Percentiles rank a stretch among this genome's conserved stretches.
These are phyloP conservation scores for Metschnikowia sp. DNA, from an alignment of 805 yeast genomes.

Conservation along the genomic window DNA sequence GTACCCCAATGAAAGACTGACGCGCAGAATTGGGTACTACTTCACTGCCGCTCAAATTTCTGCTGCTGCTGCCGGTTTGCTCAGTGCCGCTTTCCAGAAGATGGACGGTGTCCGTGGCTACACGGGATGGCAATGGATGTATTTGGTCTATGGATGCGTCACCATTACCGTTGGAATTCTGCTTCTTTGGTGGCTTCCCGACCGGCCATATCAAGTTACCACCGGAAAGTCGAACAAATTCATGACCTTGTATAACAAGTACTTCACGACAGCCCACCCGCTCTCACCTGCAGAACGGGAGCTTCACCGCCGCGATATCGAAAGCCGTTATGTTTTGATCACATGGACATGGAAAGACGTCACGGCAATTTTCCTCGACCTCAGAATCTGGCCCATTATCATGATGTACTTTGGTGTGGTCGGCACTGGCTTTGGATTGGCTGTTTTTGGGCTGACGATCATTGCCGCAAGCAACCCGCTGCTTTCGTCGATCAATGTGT, in stretches of 20 bases:
- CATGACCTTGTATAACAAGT: constrained; percentile 20
- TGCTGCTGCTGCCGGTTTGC: constrained; percentile 85
- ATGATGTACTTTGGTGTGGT: constrained; percentile 92
- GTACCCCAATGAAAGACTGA: constrained; percentile 78
- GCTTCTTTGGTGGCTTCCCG: constrained; percentile 83
- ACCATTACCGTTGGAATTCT: constrained; percentile 62
- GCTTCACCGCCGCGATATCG: constrained; percentile 61
- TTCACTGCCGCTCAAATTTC: constrained; percentile 91
- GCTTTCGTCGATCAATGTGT: constrained; percentile 63
- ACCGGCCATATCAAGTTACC: constrained; percentile 48
- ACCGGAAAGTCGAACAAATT: constrained; percentile 15
- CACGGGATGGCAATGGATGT: constrained; percentile 87
- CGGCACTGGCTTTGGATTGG: constrained; percentile 85
- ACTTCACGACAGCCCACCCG: constrained; percentile 41
- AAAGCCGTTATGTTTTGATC: constrained; percentile 41
- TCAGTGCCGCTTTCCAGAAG: constrained; percentile 83
- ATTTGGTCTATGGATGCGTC: constrained; percentile 68
- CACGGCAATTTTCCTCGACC: constrained; percentile 51
- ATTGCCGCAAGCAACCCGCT: constrained; percentile 61
- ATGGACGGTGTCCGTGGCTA: constrained; percentile 70
- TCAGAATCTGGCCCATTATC: constrained; percentile 73
- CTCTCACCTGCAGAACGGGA: constrained; percentile 49
- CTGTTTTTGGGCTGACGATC: constrained; percentile 80
- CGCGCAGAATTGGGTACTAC: constrained; percentile 80
- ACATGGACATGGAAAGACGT: constrained; percentile 64